Evolutionary conservation across 2,329 filamentous ascomycete genomes (phyloP), one percentile per base, ranked within the genome.

Genomic region (Scolecobasidium constrictum): DNA sequence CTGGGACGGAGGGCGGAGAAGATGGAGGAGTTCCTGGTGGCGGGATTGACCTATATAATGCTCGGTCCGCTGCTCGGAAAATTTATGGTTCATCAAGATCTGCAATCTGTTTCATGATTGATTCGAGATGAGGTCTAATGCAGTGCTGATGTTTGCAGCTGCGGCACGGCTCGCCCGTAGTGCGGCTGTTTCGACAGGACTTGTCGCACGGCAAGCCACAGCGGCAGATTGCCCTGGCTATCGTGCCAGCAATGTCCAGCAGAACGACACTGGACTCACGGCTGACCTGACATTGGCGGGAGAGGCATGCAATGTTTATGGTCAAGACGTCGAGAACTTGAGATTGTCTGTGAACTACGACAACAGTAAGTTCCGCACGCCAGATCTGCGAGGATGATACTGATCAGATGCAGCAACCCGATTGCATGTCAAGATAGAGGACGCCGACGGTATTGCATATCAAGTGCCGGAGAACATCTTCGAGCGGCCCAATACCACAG

Each of bases 351-450:
- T 81, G 13, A 72, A 77, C 48, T 79, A 80, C 52, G 70, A 82
- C 52, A 73, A 69, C 28, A 65, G 76, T 78, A 55, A 50, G 60
- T 51, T 43, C 16, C 15, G 46, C 42, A 33, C n/a, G 18, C 38
- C 19, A 31, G 17, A 46, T 11, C 16, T 35, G 15, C 4, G 4
- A 20, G 26, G 5, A 22, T 17, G 20, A n/a, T 38, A 39, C 38
- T 45, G n/a, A 44, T 12, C 4, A 20, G 16, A 23, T 39, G 22
- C 28, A 81, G 78, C 76, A 35, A 67, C 72, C 17, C 78, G 82
- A n/a, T 70, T 87, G 3, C 83, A 86, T 54, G 77, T 87, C 54
- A 73, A 82, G 52, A 84, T 87, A 44, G 76, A 80, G 48, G 84
- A 90, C 58, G 69, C 72, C 4, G 73, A 66, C n/a, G 71, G 81